A percentile compares a stretch with the other conserved stretches of the same genome.
Conservation (phyloP, 768 basidiomycete genomes). For the Peribolospora kevripleyi region DNA sequence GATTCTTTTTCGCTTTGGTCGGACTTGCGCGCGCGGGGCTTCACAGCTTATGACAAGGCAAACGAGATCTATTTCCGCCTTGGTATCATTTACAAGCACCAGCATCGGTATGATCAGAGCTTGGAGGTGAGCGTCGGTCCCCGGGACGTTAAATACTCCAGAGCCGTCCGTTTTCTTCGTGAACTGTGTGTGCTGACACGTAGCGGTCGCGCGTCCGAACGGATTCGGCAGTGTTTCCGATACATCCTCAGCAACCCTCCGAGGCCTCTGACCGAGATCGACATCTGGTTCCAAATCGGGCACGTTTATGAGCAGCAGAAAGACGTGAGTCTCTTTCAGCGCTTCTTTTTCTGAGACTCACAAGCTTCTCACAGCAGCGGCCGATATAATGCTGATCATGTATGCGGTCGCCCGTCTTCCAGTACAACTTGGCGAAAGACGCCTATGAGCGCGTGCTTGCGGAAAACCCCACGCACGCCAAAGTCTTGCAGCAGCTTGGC, state of each 20-base stretch:
- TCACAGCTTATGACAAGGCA: conserved; percentile 82
- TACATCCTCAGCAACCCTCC: conserved; percentile 90
- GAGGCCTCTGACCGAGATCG: conserved; percentile 78
- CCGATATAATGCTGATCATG: too few species aligned
- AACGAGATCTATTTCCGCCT: conserved; percentile 96
- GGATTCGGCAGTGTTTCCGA: conserved; percentile 45
- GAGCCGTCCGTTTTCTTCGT: neutral
- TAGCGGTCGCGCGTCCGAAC: too few species aligned
- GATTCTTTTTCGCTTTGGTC: neutral
- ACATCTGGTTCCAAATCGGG: conserved; percentile 99
- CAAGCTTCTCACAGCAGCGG: too few species aligned
- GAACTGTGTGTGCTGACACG: neutral
- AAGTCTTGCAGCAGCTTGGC: conserved; percentile 90
- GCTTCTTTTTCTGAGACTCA: neutral
- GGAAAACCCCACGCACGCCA: conserved; percentile 83
- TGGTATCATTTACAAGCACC: conserved; percentile 98
- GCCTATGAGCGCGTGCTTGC: conserved; percentile 86
- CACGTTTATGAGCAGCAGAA: conserved; percentile 95
- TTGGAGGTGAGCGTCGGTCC: conserved; percentile 26
- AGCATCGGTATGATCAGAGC: conserved; percentile 71
- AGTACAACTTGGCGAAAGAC: conserved; percentile 76
- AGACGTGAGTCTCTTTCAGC: conserved; percentile 37
- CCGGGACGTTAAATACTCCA: too few species aligned
- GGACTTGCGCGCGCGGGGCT: neutral
- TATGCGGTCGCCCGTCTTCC: neutral